These are phyloP conservation scores for Geotrichum klebahnii DNA, from an alignment of 1,139 yeast species.

Conservation along the genomic window DNA sequence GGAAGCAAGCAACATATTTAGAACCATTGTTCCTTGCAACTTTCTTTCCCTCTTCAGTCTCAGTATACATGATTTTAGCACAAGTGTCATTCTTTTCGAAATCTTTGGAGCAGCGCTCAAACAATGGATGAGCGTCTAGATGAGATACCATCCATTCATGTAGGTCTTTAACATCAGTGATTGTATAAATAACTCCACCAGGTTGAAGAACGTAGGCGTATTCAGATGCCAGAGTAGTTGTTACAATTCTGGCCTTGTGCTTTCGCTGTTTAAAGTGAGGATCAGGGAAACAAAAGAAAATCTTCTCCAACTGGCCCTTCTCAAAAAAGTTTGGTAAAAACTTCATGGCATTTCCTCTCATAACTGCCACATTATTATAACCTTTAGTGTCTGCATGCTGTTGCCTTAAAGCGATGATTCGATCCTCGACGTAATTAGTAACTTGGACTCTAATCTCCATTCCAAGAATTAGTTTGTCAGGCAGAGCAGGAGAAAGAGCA, in stretches of 20 bases:
- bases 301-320: constrained; percentile 68
- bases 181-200: constrained; percentile 86
- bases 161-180: constrained; percentile 90
- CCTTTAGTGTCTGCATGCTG: constrained; percentile 41
- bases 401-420: constrained; percentile 81
- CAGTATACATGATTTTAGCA: constrained; percentile 78
- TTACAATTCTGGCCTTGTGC: constrained; percentile 93
- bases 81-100: constrained; percentile 81
- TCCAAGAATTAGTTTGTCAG: constrained; percentile 71
- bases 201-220: constrained; percentile 86
- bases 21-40: constrained; percentile 84
- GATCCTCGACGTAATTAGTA: constrained; percentile 92
- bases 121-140: constrained; percentile 83
- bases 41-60: constrained; percentile 97
- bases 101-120: constrained; percentile 69
- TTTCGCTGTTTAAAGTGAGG: constrained; percentile 97
- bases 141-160: constrained; percentile 97
- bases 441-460: constrained; percentile 98
- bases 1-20: constrained; percentile 85
- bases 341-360: constrained; percentile 96
- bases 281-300: constrained; percentile 98
- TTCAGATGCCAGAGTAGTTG: constrained; percentile 81
- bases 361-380: constrained; percentile 80
- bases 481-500: constrained; percentile 72
- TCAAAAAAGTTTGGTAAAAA: constrained; percentile 89